Conservation (phyloP, 1,139 yeast species). For the Meyerozyma smithsonii region DNA sequence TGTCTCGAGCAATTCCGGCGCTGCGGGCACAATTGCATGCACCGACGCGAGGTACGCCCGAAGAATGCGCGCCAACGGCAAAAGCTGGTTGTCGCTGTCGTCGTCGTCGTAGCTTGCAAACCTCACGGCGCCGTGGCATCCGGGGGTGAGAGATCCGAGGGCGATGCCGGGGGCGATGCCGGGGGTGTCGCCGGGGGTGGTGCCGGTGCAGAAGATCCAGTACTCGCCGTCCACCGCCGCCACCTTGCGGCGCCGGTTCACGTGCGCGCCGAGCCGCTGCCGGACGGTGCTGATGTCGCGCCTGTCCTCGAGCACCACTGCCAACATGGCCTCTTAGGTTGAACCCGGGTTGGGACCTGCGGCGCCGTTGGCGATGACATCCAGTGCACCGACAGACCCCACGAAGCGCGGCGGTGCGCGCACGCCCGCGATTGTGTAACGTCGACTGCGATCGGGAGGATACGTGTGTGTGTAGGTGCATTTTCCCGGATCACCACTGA, state of each 20-base stretch:
- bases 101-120: background rate
- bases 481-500: background rate
- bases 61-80: background rate
- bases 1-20: background rate
- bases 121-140: background rate
- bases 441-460: constrained; percentile 2
- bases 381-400: constrained; percentile 3
- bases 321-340: too few relatives aligned
- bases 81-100: background rate
- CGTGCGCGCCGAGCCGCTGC: constrained; percentile 15
- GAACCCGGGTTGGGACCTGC: too few relatives aligned
- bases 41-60: background rate
- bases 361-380: background rate
- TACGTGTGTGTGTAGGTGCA: background rate
- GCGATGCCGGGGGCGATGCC: background rate
- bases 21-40: background rate
- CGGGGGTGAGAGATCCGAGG: background rate
- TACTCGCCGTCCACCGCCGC: constrained; percentile 9
- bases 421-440: background rate
- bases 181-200: background rate
- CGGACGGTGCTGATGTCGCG: constrained; percentile 22
- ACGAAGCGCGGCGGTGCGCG: background rate
- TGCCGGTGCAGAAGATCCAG: constrained; percentile 7
- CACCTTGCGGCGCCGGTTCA: constrained; percentile 25
- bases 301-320: constrained; percentile 10